Base-by-base conservation (phyloP, 306 rosid genomes). In the Sicyos baderoa region DNA sequence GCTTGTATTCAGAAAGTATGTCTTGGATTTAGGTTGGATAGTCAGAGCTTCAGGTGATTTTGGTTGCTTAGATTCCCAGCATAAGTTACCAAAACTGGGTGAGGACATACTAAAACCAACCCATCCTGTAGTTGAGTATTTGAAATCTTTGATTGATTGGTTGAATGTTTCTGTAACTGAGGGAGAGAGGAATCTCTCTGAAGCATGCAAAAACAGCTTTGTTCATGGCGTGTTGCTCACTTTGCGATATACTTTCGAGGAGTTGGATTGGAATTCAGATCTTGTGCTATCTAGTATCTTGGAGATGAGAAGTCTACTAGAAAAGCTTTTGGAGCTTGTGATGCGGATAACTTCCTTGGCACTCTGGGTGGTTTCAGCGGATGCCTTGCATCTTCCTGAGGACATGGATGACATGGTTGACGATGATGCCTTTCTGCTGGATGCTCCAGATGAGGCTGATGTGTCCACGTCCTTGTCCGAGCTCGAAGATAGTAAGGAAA, bases 351-450 rank as follows among this genome's bases (percentile, higher is more conserved):
- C 99, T 71, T 90, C 97, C 16, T 70, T 90, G 81, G 96, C 99
- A 74, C 87, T 90, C 29, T 84, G 96, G 86, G 99, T 93, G 77
- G 99, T 93, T 78, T 90, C 99, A 51, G 91, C 99, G 9, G 97
- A 93, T 85, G 99, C 99, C 76, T 90, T 84, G 97, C 44, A 74
- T 82, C 87, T 93, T 65, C 97, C 96, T 17, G 99, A 89, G 79
- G 99, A 90, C 66, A 86, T 83, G 90, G 97, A 88, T 78, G 96
- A 84, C 72, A 77, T 82, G 88, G 82, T 74, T 67, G 94, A 83
- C 6, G 91, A 84, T 44, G 91, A 88, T 67, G 73, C 70, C 78
- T 79, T 86, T 80, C 75, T 86, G 82, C 55, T 77, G 66, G 99
- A 85, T 72, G 79, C 80, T 48, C 84, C 83, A n/a, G 74, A 81